Evolutionary conservation across 2,329 filamentous ascomycete genomes (phyloP).

Genomic region (Penicillium digitatum): DNA sequence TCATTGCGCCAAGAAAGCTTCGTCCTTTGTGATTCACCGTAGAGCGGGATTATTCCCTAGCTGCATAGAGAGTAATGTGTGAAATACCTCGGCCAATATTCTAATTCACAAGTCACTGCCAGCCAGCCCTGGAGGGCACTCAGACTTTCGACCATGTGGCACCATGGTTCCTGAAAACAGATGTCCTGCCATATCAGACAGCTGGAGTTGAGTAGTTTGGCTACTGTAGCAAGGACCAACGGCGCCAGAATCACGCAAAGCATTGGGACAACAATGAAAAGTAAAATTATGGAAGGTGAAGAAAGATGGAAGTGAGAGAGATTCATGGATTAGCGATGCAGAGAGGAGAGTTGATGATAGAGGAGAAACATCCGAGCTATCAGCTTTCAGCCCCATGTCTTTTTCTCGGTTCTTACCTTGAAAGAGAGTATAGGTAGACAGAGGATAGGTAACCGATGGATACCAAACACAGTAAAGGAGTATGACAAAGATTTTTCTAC

Average conservation of each 20-base stretch:
- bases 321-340: neutral
- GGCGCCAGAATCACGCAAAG: neutral
- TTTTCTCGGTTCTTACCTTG: neutral
- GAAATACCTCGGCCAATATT: neutral
- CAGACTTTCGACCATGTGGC: neutral
- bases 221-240: neutral
- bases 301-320: neutral
- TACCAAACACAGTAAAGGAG: neutral
- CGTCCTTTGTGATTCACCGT: neutral
- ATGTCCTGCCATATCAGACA: neutral
- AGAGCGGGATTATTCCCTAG: neutral
- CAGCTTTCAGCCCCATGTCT: neutral
- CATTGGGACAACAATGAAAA: neutral
- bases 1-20: neutral
- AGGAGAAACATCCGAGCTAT: neutral
- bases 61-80: too few relatives aligned
- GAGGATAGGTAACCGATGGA: neutral
- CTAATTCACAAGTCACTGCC: neutral
- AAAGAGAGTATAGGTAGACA: neutral
- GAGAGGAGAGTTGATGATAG: neutral
- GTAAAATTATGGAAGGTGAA: neutral
- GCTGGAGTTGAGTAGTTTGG: neutral
- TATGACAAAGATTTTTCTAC: neutral
- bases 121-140: neutral
- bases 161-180: neutral